Evolutionary conservation across 140 eudicot genomes (phyloP), one percentile per base, ranked within the genome.

Genomic region (Anethum foeniculum): DNA sequence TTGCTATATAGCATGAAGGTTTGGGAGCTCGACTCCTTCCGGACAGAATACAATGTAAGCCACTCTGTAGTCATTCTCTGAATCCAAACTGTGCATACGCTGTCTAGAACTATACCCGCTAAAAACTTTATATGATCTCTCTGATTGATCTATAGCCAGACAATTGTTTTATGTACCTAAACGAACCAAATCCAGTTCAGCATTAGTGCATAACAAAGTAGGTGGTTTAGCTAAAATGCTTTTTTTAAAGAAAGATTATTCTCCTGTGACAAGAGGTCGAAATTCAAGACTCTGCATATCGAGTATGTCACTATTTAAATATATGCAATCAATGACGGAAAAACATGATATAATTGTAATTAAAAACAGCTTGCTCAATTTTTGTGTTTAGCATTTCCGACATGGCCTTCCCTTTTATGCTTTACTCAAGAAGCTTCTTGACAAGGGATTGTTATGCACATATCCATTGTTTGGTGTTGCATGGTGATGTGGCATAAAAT

Each of bases 31-130:
- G 34, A 39, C 5, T 79, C 76, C 79, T 43, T 87, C 88, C 4
- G 96, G 92, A 60, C 84, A 75, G 71, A 90, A 93, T 11, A 88
- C 91, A 56, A 93, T 87, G 81, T 81, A 83, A 5, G 78, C 83
- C 44, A 79, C 85, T 56, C 88, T 85, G 56, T 74, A n/a, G 41
- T 82, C 80, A 30, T 81, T 83, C 76, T 90, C 95, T 49, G 79
- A 78, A 71, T 90, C 96, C 69, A 93, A 80, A 81, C 84, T 81
- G 65, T 93, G 91, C 28, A 93, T 71, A 28, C 60, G 91, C 77
- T 91, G 93, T 47, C 98, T 97, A 32, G 97, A 96, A 69, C 89
- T 97, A 82, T 83, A 94, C 25, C 97, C 93, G 7, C 97, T 97
- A 15, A 94, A 94, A 44, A 94, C 97, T 68, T 92, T 92, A 84